Evolutionary conservation across 2,329 filamentous ascomycete species (phyloP).

Genomic region (Teratosphaeria nubilosa): DNA sequence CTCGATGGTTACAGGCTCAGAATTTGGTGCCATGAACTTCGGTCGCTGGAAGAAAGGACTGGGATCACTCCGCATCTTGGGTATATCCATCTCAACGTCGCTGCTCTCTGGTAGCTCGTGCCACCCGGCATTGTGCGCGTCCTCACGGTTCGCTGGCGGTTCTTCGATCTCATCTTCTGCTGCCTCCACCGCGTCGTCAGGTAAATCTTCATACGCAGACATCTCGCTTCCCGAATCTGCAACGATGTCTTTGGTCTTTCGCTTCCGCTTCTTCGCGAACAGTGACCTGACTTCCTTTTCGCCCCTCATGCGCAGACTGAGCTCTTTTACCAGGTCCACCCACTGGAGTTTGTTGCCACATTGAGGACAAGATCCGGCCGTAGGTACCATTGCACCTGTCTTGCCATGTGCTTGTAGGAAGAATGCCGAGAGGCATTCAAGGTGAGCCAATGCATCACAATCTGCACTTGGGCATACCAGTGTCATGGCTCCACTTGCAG

Average conservation of each 20-base stretch:
- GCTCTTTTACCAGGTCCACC: conserved; percentile 71
- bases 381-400: conserved; percentile 45
- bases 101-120: conserved; percentile 23
- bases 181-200: conserved; percentile 4
- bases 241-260: conserved; percentile 8
- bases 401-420: conserved; percentile 38
- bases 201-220: not conserved
- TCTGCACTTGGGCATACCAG: conserved; percentile 41
- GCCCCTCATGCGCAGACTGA: conserved; percentile 59
- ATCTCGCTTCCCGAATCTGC: not conserved
- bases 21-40: conserved; percentile 1
- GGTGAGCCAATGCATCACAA: conserved; percentile 44
- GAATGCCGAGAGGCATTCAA: conserved; percentile 44
- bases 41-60: conserved; percentile 4
- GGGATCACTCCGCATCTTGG: conserved; percentile 12
- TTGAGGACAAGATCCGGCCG: conserved; percentile 57
- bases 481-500: conserved; percentile 30
- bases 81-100: conserved; percentile 20
- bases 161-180: conserved; percentile 12
- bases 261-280: conserved; percentile 33
- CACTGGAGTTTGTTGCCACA: conserved; percentile 58
- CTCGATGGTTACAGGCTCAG: conserved; percentile 34
- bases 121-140: conserved; percentile 16
- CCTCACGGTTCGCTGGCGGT: conserved; percentile 8
- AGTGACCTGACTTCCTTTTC: conserved; percentile 59